Base-by-base conservation (phyloP, 78 protist genomes). In the Tieghemostelium lacteum region DNA sequence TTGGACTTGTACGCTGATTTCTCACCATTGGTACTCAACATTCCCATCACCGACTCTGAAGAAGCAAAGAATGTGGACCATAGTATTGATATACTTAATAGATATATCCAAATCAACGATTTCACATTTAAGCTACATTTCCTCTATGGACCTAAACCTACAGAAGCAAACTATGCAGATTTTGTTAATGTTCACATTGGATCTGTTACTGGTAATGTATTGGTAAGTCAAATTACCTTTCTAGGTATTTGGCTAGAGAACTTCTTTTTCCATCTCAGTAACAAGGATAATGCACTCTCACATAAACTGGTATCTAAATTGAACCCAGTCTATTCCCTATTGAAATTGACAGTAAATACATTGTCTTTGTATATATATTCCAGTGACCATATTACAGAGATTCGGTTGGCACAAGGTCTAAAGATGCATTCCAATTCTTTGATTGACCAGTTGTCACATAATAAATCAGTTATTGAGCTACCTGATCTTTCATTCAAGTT, bases 211-310 rank as follows among this genome's bases (percentile, higher is more conserved):
- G 93, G 87, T 26, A 75, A 86, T 55, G 93, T 86, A 1, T 16
- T 86, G 34, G 62, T 75, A 31, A 24, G 42, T 39, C 93, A 86
- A 34, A 45, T 86, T 34, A 86, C 86, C 6, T 52, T 55, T 39
- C n/a, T 86, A 37, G 93, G 93, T 57, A 75, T 75, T 39, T 86
- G 93, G 93, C 40, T 54, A 7, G 85, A 73, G 37, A 75, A 73
- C 74, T 86, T 86, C 40, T 66, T 42, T 12, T 86, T 86, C 58
- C 93, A 86, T 42, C 19, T 73, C 2, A 24, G 28, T 39, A 86
- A 86, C 54, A 73, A 75, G 49, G 93, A 86, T 60, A 86, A 86
- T 66, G 93, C 93, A 2, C 71, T 86, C 24, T 73, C 93, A 22
- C 71, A 77, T 8, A 75, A 86, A 39, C 50, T 86, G 70, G 75